These are phyloP conservation scores for Leishmania tropica DNA, from an alignment of 208 protist species.

Conservation along the genomic window DNA sequence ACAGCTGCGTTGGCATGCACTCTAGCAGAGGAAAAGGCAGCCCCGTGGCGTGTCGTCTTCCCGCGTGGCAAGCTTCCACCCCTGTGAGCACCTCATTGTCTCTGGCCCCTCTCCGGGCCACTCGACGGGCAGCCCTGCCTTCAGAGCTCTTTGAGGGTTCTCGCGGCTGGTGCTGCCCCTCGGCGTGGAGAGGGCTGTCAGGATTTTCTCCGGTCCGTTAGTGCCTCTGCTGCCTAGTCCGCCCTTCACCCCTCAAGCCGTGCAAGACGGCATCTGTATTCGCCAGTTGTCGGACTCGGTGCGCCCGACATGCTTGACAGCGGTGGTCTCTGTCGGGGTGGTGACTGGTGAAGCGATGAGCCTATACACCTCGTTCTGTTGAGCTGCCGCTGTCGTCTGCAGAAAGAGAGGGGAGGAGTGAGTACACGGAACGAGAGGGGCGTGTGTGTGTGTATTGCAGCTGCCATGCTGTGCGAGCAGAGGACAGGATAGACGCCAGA, in stretches of 20 bases:
- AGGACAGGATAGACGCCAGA: background rate
- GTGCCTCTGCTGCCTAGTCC: background rate
- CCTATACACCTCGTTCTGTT: background rate
- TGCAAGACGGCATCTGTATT: background rate
- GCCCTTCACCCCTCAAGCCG: background rate
- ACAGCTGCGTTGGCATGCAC: background rate
- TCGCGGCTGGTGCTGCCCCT: background rate
- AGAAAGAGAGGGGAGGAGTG: background rate
- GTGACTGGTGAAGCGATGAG: background rate
- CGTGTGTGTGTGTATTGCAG: background rate
- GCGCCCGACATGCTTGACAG: background rate
- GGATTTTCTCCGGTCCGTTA: background rate
- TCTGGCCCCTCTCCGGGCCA: too few species aligned
- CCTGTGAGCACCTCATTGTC: background rate
- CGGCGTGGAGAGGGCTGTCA: background rate
- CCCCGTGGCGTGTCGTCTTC: background rate
- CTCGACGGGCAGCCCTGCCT: background rate
- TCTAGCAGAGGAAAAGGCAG: background rate
- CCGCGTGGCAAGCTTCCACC: background rate
- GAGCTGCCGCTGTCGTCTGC: background rate
- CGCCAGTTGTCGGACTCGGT: background rate
- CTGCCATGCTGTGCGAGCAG: background rate
- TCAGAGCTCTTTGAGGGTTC: background rate
- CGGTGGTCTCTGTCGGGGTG: background rate
- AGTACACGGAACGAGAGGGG: background rate